Base-by-base conservation (phyloP, 1,139 yeast species). In the Oligophagozyma castellii region DNA sequence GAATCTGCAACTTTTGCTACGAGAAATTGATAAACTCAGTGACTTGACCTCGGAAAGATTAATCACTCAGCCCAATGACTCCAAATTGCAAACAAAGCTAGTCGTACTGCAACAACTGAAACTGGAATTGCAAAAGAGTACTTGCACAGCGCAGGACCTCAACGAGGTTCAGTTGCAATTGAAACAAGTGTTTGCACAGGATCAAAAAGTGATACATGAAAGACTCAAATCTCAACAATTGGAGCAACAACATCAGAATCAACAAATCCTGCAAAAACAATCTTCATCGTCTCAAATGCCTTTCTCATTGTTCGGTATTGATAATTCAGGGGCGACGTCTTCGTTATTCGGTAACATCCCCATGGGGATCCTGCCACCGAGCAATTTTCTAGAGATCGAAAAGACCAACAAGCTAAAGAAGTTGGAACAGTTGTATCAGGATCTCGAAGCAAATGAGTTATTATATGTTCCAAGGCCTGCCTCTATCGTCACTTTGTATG, bases 111-210 rank as follows among this genome's bases (percentile, higher is more conserved):
- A 45, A 18, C 58, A 56, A 38, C 36, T 58, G 33, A 55, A 51
- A 35, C 36, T 36, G 19, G 59, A 52, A 26, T 33, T 58, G 10
- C 52, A 50, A 29, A 42, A 47, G 19, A 55, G 55, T 24, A 42
- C 53, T 15, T 45, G 65, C 22, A 59, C 68, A 2, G 48, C 55
- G 3, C 47, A 51, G 10, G 54, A 55, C 7, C 43, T 67, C 24
- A 55, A 53, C 5, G 53, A 51, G 22, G 61, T 65, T 4, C 65
- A 63, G 35, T 39, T 44, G 16, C 69, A 66, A 39, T 43, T 67
- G 29, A 61, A 42, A 23, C 48, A 49, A 28, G 48, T 50, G 4
- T 51, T 51, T 33, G 46, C 53, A 4, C 55, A 51, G 32, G 56
- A 51, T 29, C 54, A 51, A 28, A 51, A 51, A 27, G 30, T 37